A percentile compares a stretch with the other conserved stretches of the same genome.
These are phyloP conservation scores for Pestalotiopsis sp. DNA, from an alignment of 2,329 filamentous ascomycete species.

Conservation along the genomic window DNA sequence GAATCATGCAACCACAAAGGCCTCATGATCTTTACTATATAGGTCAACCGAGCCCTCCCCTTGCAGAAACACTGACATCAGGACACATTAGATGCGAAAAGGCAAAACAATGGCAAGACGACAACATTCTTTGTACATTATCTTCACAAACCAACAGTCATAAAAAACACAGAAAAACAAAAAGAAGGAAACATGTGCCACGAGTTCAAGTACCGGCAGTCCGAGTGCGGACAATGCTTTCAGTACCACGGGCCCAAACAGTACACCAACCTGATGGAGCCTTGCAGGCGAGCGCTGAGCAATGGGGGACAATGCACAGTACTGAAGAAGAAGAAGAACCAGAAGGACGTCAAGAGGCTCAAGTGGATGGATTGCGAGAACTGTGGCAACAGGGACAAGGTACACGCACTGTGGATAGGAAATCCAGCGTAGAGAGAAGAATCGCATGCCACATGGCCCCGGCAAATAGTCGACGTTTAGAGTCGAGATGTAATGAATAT, in stretches of 20 bases:
- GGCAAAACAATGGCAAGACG: neutral
- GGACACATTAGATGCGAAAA: neutral
- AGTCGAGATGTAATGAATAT: too few relatives aligned
- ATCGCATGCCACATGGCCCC: neutral
- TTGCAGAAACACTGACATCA: neutral
- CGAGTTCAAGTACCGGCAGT: slow-evolving; percentile 8
- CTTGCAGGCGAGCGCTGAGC: neutral
- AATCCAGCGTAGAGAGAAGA: neutral
- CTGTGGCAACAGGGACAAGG: neutral
- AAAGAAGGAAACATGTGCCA: neutral
- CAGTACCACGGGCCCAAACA: neutral
- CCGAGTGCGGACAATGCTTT: slow-evolving; percentile 11
- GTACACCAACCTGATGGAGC: slow-evolving; percentile 6
- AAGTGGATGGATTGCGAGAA: slow-evolving; percentile 10
- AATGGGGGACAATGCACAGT: neutral
- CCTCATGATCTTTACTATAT: neutral
- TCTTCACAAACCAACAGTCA: neutral
- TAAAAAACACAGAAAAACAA: neutral
- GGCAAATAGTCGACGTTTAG: neutral
- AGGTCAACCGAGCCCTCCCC: neutral
- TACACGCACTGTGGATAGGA: slow-evolving; percentile 8
- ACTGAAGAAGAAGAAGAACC: neutral
- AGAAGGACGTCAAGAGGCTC: neutral
- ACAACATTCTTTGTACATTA: neutral
- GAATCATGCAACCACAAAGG: neutral